Conservation (phyloP, 2,329 filamentous ascomycete species). For the Metarhizium humberi region DNA sequence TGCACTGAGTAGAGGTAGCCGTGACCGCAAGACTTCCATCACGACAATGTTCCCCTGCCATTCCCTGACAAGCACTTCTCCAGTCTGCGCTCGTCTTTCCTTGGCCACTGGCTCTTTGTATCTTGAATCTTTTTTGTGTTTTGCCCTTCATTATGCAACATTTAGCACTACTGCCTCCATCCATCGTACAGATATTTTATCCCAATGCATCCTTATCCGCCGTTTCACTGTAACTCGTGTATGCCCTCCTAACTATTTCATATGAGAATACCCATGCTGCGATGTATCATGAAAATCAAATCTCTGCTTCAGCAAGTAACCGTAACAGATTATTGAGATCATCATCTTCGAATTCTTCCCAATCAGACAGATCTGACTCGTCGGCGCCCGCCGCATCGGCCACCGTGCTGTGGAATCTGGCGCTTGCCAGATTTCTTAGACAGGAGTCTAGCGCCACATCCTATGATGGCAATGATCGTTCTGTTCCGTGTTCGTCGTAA, state of each 20-base stretch:
- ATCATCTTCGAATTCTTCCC: slow-evolving; percentile 19
- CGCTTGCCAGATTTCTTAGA: slow-evolving; percentile 8
- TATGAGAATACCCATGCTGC: background rate
- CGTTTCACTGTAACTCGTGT: background rate
- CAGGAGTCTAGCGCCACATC: background rate
- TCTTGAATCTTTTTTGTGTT: background rate
- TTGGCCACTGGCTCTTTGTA: background rate
- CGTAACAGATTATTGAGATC: slow-evolving; percentile 17
- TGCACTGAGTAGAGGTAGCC: slow-evolving; percentile 8
- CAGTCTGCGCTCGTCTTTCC: background rate
- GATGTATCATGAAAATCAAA: slow-evolving; percentile 5
- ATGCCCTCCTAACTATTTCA: slow-evolving; percentile 1
- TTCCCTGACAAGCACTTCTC: background rate
- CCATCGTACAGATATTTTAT: slow-evolving; percentile 2
- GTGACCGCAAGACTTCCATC: slow-evolving; percentile 1
- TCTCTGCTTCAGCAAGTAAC: slow-evolving; percentile 13
- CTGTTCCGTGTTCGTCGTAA: background rate
- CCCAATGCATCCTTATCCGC: slow-evolving; percentile 1
- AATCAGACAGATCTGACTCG: slow-evolving; percentile 10
- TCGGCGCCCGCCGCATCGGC: background rate
- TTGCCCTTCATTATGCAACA: slow-evolving; percentile 1
- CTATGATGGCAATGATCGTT: slow-evolving; percentile 5
- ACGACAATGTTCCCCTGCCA: background rate
- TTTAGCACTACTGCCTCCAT: background rate
- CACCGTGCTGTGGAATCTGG: slow-evolving; percentile 4